These are phyloP conservation scores for Juglanconis juglandina DNA, from an alignment of 2,329 filamentous ascomycete species.

Conservation along the genomic window DNA sequence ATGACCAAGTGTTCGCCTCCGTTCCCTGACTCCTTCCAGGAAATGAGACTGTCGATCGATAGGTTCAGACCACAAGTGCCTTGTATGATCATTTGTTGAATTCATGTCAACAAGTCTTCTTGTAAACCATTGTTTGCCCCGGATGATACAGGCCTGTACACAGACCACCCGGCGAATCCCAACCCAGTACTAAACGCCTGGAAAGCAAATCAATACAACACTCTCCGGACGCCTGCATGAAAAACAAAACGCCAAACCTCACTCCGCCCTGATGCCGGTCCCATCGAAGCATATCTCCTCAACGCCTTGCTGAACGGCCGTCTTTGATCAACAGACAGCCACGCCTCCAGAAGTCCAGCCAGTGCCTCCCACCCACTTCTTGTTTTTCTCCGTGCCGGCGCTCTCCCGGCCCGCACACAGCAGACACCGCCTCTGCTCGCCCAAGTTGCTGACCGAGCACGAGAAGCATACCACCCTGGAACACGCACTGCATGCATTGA, in stretches of 20 bases:
- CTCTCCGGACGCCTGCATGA: too few species aligned
- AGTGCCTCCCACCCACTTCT: conserved; percentile 19
- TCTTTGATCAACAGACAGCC: conserved; percentile 21
- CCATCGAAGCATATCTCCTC: background rate
- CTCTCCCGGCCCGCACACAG: conserved; percentile 41
- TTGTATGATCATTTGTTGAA: background rate
- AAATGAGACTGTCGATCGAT: too few species aligned
- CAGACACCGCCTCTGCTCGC: conserved; percentile 51
- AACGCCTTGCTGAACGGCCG: background rate
- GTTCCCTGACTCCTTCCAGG: too few species aligned
- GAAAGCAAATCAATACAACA: background rate
- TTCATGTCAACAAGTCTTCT: background rate
- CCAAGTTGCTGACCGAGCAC: conserved; percentile 58
- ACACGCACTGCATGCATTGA: conserved; percentile 45
- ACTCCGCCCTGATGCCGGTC: background rate
- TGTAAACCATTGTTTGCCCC: background rate
- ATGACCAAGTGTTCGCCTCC: too few species aligned
- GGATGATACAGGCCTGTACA: background rate
- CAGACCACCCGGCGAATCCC: background rate
- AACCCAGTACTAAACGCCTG: background rate
- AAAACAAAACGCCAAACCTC: background rate
- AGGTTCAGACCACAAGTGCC: background rate
- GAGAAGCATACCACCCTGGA: conserved; percentile 55
- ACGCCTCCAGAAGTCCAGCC: conserved; percentile 11
- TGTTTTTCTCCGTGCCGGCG: conserved; percentile 17